These are phyloP conservation scores for Eimeria maxima DNA, from an alignment of 169 alveolate genomes.

Conservation along the genomic window DNA sequence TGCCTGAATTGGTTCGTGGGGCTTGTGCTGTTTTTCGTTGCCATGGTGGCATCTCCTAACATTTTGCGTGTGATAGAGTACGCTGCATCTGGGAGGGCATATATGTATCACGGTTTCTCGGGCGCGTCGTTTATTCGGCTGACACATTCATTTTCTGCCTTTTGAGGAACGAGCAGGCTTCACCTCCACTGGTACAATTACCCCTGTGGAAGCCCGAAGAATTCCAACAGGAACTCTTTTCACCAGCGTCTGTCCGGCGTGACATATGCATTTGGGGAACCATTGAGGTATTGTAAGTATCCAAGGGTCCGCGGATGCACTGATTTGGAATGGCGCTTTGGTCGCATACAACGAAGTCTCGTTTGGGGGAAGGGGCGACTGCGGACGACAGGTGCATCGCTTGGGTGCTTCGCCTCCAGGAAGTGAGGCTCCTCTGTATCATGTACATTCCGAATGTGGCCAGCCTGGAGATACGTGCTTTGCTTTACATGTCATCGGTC, in stretches of 20 bases:
- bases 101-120: no score
- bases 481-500: not conserved
- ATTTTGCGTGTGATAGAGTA: not conserved
- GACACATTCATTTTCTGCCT: not conserved
- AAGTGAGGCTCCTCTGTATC: not conserved
- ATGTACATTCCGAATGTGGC: not conserved
- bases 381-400: not conserved
- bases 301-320: not conserved
- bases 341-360: no score
- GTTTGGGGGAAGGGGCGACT: not conserved
- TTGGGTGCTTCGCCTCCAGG: not conserved
- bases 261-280: not conserved
- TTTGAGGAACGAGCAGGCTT: not conserved
- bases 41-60: not conserved
- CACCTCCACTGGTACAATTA: no score
- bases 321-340: not conserved
- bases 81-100: not conserved
- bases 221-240: no score
- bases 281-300: not conserved
- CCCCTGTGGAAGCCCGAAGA: no score
- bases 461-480: not conserved
- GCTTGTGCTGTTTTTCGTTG: not conserved
- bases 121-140: not conserved
- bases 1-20: not conserved
- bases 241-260: not conserved